A percentile compares a stretch with the other conserved stretches of the same genome.
These are phyloP conservation scores for Lactarius hatsudake DNA, from an alignment of 768 basidiomycete species.

Conservation along the genomic window DNA sequence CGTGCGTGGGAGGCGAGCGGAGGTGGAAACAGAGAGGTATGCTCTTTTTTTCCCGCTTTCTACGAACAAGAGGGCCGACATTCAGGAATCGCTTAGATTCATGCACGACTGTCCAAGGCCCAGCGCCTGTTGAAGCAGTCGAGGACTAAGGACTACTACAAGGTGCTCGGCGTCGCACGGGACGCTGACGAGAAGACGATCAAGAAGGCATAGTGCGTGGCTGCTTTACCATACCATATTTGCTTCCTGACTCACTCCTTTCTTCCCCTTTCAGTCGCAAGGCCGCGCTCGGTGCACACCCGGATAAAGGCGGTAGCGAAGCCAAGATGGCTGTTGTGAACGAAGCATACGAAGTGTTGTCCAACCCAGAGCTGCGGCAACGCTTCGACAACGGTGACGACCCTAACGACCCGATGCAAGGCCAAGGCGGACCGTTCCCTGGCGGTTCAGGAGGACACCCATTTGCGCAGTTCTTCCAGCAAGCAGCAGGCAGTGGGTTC, in stretches of 20 bases:
- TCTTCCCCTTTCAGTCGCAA: conserved; percentile 53
- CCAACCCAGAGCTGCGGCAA: conserved; percentile 75
- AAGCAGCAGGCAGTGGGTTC: conserved; percentile 37
- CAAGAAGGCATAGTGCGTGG: conserved; percentile 87
- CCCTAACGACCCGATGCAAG: conserved; percentile 81
- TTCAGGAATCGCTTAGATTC: conserved; percentile 47
- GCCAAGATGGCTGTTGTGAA: conserved; percentile 93
- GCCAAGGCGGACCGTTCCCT: conserved; percentile 47
- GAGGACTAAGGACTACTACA: conserved; percentile 95
- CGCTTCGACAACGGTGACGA: conserved; percentile 95
- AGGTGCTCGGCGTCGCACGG: conserved; percentile 81
- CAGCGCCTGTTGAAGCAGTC: conserved; percentile 86
- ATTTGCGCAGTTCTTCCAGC: conserved; percentile 85
- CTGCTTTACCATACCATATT: not conserved
- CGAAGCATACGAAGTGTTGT: conserved; percentile 94
- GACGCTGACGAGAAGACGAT: conserved; percentile 89
- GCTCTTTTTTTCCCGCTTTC: conserved; percentile 29
- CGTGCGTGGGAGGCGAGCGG: conserved; percentile 84
- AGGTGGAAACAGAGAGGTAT: conserved; percentile 67
- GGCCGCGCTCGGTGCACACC: conserved; percentile 80
- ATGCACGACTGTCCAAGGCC: conserved; percentile 72
- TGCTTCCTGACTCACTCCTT: conserved; percentile 9
- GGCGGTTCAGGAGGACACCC: conserved; percentile 49
- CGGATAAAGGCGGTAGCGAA: conserved; percentile 93
- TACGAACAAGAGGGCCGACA: conserved; percentile 8